Conservation (phyloP, 176 grass and related monocot species). For the Panicum miliaceum region DNA sequence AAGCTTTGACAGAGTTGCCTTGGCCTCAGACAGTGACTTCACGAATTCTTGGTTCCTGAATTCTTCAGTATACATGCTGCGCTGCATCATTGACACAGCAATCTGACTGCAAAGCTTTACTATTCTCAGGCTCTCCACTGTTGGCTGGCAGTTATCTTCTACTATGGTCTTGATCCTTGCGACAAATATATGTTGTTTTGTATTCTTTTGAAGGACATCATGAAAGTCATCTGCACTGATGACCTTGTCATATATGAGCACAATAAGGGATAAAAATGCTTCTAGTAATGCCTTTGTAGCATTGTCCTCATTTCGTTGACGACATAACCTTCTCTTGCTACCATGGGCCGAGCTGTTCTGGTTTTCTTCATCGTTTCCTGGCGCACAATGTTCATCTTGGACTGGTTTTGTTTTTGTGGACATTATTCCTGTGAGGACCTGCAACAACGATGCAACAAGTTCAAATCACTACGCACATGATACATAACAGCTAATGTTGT, state of each 20-base stretch:
- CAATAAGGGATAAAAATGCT: not conserved
- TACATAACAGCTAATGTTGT: no score
- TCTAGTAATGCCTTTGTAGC: not conserved
- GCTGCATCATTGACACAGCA: not conserved
- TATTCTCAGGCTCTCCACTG: not conserved
- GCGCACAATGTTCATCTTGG: no score
- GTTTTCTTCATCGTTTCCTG: not conserved
- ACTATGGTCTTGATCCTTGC: not conserved
- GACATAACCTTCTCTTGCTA: not conserved
- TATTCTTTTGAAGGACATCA: no score
- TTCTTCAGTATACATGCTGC: not conserved
- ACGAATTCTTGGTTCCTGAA: not conserved
- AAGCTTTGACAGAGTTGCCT: not conserved
- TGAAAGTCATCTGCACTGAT: no score
- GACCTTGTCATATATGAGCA: not conserved
- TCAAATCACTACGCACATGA: no score
- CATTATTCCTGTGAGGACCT: not conserved
- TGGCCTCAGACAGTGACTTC: not conserved
- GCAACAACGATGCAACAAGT: no score
- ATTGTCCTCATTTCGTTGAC: not conserved
- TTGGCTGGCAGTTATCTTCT: not conserved
- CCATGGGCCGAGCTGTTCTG: no score
- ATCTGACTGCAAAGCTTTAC: constrained; percentile 6
- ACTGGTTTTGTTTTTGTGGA: not conserved
- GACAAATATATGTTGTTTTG: not conserved